Evolutionary conservation across 2,329 filamentous ascomycete genomes (phyloP), one percentile per base, ranked within the genome.

Genomic region (Stachybotrys chartarum): DNA sequence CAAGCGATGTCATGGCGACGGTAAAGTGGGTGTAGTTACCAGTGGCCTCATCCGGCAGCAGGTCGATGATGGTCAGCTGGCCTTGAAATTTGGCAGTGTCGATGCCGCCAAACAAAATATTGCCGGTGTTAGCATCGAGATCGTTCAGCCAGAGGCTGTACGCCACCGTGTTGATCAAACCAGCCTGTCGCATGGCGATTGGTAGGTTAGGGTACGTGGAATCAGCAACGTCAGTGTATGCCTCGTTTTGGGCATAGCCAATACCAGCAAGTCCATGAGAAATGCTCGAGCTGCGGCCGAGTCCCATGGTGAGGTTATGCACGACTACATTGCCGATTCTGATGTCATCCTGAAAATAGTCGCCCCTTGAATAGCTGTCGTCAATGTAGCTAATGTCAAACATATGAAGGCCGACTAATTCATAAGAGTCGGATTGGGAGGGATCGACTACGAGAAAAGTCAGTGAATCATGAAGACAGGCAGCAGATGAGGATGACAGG

Each of bases 71-170:
- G 50, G 78, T 76, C 35, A 92, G 75, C 2, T 80, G 69, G 51
- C 88, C 88, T 0, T 76, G 67, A 70, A 84, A 94, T 66, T 92
- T 92, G 57, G 79, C 81, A 0, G 83, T 88, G 66, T 93, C 88
- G 56, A 92, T 83, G n/a, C 88, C 90, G 45, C 90, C 90, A 61
- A 93, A 94, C 1, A 93, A 75, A 57, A 93, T 86, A 61, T 75
- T 86, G 42, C 90, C 90, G 1, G 79, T 85, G 57, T 78, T 84
- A 0, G 87, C 71, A 56, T 75, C 76, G 10, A 81, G 67, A 54
- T 83, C 80, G 60, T 83, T 83, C 54, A 83, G 73, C 85, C 86
- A 90, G 24, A 91, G 70, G 56, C 86, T 90, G 70, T 89, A 91
- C 2, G 87, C 86, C 46, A 83, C 80, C 11, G 80, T 81, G 58